Percentiles rank a stretch among this genome's conserved stretches.
phyloP scores from a whole-genome alignment of 2,329 filamentous ascomycete species.

The Phaeosphaeria sp. region DNA sequence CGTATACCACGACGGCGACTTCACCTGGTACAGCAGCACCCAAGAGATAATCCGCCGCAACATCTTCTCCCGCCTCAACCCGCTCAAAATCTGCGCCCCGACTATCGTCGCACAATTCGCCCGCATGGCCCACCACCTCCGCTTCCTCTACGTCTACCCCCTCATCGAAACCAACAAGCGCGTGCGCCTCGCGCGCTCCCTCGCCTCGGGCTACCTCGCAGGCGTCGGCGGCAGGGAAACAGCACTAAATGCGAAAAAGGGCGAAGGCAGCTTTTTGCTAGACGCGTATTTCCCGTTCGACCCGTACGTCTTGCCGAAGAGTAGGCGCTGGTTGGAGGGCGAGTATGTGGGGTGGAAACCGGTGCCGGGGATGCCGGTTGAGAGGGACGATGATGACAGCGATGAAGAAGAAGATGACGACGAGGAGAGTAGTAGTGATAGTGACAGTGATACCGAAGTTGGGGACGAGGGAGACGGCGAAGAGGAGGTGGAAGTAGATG shows the following conservation, averaged over 20 bases:
- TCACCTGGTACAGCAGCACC: constrained; percentile 78
- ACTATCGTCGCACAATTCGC: constrained; percentile 92
- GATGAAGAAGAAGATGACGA: constrained; percentile 26
- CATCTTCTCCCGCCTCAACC: constrained; percentile 89
- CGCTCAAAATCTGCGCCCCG: constrained; percentile 91
- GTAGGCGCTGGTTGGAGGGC: constrained; percentile 84
- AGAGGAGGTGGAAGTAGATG: constrained; percentile 5
- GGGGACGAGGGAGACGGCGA: not conserved
- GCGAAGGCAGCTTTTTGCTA: constrained; percentile 82
- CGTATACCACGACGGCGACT: constrained; percentile 73
- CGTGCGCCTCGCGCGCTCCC: constrained; percentile 76
- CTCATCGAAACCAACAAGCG: constrained; percentile 93
- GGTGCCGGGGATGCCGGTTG: constrained; percentile 50
- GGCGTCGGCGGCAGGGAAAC: constrained; percentile 61
- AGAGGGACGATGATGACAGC: constrained; percentile 41
- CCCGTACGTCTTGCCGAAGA: constrained; percentile 88
- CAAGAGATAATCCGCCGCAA: constrained; percentile 77
- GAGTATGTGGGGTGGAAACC: constrained; percentile 49
- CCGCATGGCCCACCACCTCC: constrained; percentile 81
- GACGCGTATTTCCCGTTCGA: constrained; percentile 98
- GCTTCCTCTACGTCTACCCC: constrained; percentile 88
- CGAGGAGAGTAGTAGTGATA: constrained; percentile 1
- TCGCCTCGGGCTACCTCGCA: constrained; percentile 59
- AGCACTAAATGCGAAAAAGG: constrained; percentile 60
- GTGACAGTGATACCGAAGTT: not conserved